phyloP scores from a whole-genome alignment of 2,329 filamentous ascomycete genomes.

The Ilyonectria robusta region DNA sequence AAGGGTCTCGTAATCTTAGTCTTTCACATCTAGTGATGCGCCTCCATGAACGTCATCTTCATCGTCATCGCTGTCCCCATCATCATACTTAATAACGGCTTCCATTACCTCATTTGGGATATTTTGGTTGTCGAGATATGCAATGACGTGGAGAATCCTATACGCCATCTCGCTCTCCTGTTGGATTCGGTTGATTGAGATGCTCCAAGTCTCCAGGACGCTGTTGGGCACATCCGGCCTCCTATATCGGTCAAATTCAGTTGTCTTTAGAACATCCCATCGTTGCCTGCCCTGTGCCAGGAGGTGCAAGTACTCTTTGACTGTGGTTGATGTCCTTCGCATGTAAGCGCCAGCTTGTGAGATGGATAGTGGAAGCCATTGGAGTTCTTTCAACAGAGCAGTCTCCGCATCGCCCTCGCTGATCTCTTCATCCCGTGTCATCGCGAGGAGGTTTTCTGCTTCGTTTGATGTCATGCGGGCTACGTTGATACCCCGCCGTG shows the following conservation, averaged over 20 bases:
- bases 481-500: neutral
- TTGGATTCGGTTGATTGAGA: constrained; percentile 51
- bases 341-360: constrained; percentile 52
- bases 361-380: constrained; percentile 51
- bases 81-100: constrained; percentile 22
- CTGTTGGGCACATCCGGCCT: constrained; percentile 49
- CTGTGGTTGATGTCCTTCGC: constrained; percentile 42
- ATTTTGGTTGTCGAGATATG: constrained; percentile 52
- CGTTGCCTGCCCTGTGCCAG: constrained; percentile 41
- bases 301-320: constrained; percentile 45
- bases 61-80: too few relatives aligned
- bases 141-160: constrained; percentile 48
- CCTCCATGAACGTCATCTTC: too few relatives aligned
- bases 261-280: constrained; percentile 42
- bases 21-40: too few relatives aligned
- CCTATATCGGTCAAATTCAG: constrained; percentile 48
- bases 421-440: neutral
- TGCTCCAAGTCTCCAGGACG: constrained; percentile 52
- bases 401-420: neutral
- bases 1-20: neutral
- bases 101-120: constrained; percentile 48
- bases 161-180: constrained; percentile 47
- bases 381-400: constrained; percentile 42
- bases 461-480: neutral
- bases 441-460: constrained; percentile 14